Evolutionary conservation across 257 asterid genomes (phyloP).

Genomic region (Fraxinus americana): DNA sequence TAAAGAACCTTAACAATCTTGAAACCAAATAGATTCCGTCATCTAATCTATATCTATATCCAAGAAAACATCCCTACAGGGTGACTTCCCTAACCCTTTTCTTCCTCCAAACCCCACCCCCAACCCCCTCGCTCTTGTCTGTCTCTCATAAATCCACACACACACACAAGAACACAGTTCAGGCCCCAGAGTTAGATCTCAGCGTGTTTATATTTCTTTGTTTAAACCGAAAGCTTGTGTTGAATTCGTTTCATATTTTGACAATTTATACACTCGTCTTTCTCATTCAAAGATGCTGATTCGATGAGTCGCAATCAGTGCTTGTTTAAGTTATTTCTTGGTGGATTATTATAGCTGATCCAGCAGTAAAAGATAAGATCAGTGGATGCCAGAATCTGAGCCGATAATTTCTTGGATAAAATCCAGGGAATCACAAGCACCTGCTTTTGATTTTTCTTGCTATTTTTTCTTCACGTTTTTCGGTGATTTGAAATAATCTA

Average conservation of each 20-base stretch:
- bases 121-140: conserved; percentile 4
- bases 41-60: conserved; percentile 19
- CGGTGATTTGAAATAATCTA: not conserved
- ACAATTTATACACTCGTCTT: not conserved
- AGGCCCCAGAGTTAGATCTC: conserved; percentile 5
- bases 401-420: conserved; percentile 3
- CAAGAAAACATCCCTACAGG: conserved; percentile 25
- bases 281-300: conserved; percentile 27
- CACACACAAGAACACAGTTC: not conserved
- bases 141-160: not conserved
- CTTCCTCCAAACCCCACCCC: not conserved
- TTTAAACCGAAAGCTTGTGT: not conserved
- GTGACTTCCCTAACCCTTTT: conserved; percentile 22
- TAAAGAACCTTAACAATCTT: conserved; percentile 17
- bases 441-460: not conserved
- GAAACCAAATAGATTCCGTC: not conserved
- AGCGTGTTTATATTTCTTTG: not conserved
- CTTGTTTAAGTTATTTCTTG: not conserved
- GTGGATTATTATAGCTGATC: conserved; percentile 22
- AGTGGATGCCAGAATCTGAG: conserved; percentile 17
- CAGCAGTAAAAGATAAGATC: conserved; percentile 29
- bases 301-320: conserved; percentile 17
- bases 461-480: not conserved
- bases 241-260: not conserved
- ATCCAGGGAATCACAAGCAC: conserved; percentile 16